Evolutionary conservation across 768 basidiomycete species (phyloP).

Genomic region (Gyrodon lividus): DNA sequence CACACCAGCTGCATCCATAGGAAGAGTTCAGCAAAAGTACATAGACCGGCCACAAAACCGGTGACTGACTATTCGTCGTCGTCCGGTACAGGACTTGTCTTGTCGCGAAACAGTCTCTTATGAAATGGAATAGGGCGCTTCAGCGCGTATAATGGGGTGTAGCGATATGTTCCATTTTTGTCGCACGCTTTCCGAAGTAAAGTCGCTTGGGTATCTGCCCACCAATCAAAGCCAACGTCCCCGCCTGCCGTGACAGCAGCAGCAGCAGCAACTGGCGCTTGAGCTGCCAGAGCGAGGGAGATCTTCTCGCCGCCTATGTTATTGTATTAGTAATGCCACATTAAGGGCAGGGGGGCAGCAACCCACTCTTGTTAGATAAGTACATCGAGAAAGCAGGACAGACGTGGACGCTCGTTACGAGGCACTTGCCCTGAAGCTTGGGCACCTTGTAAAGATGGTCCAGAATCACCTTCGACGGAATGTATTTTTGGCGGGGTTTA

Average conservation of each 20-base stretch:
- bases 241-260: conserved; percentile 16
- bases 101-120: conserved; percentile 12
- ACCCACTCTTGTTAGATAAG: conserved; percentile 27
- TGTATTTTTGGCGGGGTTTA: conserved; percentile 21
- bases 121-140: conserved; percentile 11
- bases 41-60: not conserved
- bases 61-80: conserved; percentile 22
- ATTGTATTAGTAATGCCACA: no score
- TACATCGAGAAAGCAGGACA: conserved; percentile 38
- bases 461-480: conserved; percentile 25
- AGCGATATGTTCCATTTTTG: conserved; percentile 19
- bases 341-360: no score
- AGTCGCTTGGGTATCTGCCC: conserved; percentile 16
- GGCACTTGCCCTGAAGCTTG: conserved; percentile 27
- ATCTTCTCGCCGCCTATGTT: conserved; percentile 24
- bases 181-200: conserved; percentile 25
- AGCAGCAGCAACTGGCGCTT: conserved; percentile 9
- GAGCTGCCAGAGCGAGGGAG: conserved; percentile 20
- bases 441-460: conserved; percentile 22
- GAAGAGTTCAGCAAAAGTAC: not conserved
- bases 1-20: conserved; percentile 23
- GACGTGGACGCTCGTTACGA: conserved; percentile 32
- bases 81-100: not conserved
- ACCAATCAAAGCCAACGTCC: conserved; percentile 17
- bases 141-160: conserved; percentile 28